These are phyloP conservation scores for Erysiphe neolycopersici DNA, from an alignment of 2,329 filamentous ascomycete genomes.

Conservation along the genomic window DNA sequence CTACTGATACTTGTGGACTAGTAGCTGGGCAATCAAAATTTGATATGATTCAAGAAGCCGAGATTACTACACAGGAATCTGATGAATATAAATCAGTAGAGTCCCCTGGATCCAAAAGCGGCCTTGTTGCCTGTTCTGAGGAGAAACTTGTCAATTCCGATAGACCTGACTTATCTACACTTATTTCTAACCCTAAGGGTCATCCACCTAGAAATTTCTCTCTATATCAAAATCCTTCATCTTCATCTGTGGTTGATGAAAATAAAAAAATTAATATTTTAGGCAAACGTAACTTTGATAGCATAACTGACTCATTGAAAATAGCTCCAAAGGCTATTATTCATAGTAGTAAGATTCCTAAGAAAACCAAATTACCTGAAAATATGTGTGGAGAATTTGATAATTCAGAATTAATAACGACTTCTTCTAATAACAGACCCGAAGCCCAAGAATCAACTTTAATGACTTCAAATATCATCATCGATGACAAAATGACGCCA, in stretches of 20 bases:
- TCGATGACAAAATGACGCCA: background rate
- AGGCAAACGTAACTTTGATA: background rate
- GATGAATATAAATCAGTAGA: background rate
- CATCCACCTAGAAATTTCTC: background rate
- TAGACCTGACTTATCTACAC: background rate
- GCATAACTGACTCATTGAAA: background rate
- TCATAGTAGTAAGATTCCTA: background rate
- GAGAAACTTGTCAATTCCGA: background rate
- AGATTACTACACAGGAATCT: background rate
- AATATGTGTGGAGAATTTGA: background rate
- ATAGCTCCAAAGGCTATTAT: background rate
- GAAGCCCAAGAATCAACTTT: background rate
- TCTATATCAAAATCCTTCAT: background rate
- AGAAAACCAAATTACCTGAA: background rate
- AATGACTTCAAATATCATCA: background rate
- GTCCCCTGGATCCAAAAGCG: too few species aligned
- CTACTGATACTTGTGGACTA: background rate
- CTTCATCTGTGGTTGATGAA: background rate
- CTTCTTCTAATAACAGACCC: too few species aligned
- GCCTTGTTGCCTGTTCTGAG: background rate
- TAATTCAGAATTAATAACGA: too few species aligned
- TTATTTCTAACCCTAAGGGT: too few species aligned
- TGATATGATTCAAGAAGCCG: background rate
- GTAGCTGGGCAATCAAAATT: background rate
- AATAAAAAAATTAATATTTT: background rate